phyloP scores from a whole-genome alignment of 2,329 filamentous ascomycete species.

The Setomelanomma holmii region DNA sequence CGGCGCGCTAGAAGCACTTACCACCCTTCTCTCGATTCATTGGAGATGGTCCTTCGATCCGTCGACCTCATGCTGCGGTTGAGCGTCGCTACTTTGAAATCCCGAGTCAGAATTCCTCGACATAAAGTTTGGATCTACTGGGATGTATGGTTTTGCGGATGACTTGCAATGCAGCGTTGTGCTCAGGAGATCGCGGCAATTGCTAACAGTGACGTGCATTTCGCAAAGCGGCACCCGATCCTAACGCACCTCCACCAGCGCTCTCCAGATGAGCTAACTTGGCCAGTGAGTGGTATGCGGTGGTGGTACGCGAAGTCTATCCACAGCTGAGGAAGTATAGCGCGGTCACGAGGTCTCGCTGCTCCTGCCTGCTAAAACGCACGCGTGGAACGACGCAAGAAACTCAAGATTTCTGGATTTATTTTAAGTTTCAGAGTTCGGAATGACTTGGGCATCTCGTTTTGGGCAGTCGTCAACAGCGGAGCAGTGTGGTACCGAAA shows the following conservation, averaged over 20 bases:
- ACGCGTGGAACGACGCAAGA: not conserved
- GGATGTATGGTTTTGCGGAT: conserved; percentile 5
- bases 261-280: not conserved
- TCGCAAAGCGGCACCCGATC: not conserved
- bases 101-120: conserved; percentile 22
- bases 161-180: not conserved
- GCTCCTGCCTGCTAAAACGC: not conserved
- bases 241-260: not conserved
- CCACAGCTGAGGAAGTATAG: not conserved
- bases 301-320: conserved; percentile 2
- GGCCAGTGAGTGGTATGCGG: not conserved
- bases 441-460: not conserved
- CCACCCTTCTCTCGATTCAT: conserved; percentile 16
- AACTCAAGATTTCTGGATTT: not conserved
- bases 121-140: conserved; percentile 21
- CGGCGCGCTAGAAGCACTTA: conserved; percentile 29
- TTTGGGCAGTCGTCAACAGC: not conserved
- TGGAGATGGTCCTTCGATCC: conserved; percentile 8
- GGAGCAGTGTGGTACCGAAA: not conserved
- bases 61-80: conserved; percentile 11
- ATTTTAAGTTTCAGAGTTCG: not conserved
- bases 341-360: not conserved
- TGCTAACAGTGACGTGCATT: not conserved
- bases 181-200: not conserved
- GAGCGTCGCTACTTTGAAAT: conserved; percentile 10